Percentiles rank a stretch among this genome's conserved stretches.
Conservation (phyloP, 2,329 filamentous ascomycete genomes). For the Colletotrichum chrysophilum region DNA sequence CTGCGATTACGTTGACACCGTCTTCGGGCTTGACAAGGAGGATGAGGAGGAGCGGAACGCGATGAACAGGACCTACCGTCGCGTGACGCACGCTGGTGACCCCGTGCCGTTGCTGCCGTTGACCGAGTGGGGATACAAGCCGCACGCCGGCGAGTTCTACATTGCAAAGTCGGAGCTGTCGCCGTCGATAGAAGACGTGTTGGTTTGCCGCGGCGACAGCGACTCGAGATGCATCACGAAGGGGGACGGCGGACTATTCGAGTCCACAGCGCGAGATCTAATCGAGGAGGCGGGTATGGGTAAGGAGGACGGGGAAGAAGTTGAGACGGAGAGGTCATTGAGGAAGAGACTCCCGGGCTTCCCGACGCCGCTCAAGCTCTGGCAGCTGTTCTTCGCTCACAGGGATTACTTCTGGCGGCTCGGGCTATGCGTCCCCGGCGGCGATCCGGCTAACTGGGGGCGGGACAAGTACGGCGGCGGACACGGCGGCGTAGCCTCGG, state of each 20-base stretch:
- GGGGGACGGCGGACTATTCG: conserved; percentile 44
- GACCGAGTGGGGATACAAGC: conserved; percentile 83
- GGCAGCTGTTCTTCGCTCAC: conserved; percentile 92
- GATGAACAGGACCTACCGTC: conserved; percentile 59
- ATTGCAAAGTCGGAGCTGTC: conserved; percentile 76
- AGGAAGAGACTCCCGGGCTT: conserved; percentile 52
- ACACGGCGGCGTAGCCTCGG: conserved; percentile 11
- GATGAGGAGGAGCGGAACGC: conserved; percentile 18
- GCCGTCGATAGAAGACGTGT: conserved; percentile 72
- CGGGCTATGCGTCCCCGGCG: conserved; percentile 85
- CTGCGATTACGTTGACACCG: conserved; percentile 57
- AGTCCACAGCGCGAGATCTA: conserved; percentile 26
- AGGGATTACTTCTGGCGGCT: conserved; percentile 96
- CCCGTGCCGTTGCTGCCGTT: conserved; percentile 89
- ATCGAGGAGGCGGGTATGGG: neutral
- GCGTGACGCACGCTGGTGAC: conserved; percentile 86
- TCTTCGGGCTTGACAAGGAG: conserved; percentile 49
- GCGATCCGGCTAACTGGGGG: conserved; percentile 73
- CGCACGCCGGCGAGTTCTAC: conserved; percentile 88
- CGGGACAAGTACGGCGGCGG: conserved; percentile 42
- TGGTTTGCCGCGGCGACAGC: conserved; percentile 71
- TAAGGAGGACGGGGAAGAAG: neutral
- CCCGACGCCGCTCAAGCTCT: conserved; percentile 72
- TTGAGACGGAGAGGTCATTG: conserved; percentile 40
- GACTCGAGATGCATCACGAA: conserved; percentile 77